Conservation (phyloP, 352 stramenopile species). For the Blastocystis sp. region DNA sequence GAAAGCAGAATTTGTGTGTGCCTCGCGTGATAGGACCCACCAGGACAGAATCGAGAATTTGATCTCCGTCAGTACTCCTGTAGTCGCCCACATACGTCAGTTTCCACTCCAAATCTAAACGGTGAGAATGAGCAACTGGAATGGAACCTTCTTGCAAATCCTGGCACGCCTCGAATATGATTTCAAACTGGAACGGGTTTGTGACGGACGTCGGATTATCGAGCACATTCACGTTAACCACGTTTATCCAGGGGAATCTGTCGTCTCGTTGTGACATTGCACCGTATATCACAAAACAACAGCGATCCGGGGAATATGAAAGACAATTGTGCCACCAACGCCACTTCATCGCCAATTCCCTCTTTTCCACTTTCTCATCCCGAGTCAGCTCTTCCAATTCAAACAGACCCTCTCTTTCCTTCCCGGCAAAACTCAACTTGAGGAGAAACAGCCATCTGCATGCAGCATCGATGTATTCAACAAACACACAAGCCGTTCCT, state of each 20-base stretch:
- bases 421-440: background rate
- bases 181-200: background rate
- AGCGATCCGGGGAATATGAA: background rate
- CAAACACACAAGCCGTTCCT: background rate
- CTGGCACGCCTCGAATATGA: background rate
- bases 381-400: too few relatives aligned
- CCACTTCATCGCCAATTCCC: too few relatives aligned
- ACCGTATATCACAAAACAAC: background rate
- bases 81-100: conserved; percentile 97
- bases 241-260: background rate
- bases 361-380: too few relatives aligned
- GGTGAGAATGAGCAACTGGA: background rate
- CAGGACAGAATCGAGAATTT: conserved; percentile 96
- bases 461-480: too few relatives aligned
- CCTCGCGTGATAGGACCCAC: conserved; percentile 95
- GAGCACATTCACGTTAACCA: background rate
- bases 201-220: background rate
- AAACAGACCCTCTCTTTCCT: background rate
- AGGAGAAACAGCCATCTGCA: too few relatives aligned
- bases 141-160: background rate
- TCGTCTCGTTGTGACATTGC: background rate
- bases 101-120: conserved; percentile 96
- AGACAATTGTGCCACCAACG: background rate
- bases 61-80: conserved; percentile 92
- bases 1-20: conserved; percentile 97